phyloP scores from a whole-genome alignment of 805 yeast genomes.

The Millerozyma acaciae region DNA sequence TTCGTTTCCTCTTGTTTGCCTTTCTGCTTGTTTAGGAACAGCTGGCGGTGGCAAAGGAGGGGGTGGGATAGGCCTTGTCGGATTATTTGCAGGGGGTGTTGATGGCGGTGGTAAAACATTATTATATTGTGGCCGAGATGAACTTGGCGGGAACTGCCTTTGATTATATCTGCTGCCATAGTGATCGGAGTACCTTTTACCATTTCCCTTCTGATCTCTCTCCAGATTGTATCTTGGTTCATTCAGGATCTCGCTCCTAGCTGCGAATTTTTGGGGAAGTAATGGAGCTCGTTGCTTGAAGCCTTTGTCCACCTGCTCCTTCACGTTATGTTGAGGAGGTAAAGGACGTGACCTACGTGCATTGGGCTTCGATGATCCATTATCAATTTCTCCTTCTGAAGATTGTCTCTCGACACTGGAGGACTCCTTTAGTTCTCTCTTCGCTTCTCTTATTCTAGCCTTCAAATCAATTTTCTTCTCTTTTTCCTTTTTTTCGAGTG shows the following conservation, averaged over 20 bases:
- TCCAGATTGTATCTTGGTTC: constrained; percentile 4
- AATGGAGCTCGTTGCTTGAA: constrained; percentile 16
- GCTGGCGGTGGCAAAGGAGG: constrained; percentile 26
- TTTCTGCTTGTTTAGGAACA: too few species aligned
- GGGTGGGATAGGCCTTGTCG: constrained; percentile 6
- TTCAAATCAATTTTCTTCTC: constrained; percentile 5
- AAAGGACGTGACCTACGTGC: constrained; percentile 1
- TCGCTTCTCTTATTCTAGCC: constrained; percentile 8
- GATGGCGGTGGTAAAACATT: constrained; percentile 9
- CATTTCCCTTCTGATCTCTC: constrained; percentile 2
- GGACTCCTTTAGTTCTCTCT: constrained; percentile 7
- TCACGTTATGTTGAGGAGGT: constrained; percentile 9
- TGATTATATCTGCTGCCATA: constrained; percentile 2
- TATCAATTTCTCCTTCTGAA: background rate
- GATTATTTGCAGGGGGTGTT: constrained; percentile 3
- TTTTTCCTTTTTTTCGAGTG: constrained; percentile 2
- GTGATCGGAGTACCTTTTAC: constrained; percentile 8
- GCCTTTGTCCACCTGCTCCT: constrained; percentile 10
- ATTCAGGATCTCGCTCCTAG: constrained; percentile 6
- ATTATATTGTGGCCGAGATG: constrained; percentile 1
- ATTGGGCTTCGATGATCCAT: background rate
- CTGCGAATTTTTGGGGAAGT: constrained; percentile 18
- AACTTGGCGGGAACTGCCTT: constrained; percentile 3
- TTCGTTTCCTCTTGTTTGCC: too few species aligned
- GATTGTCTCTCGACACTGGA: background rate